A percentile compares a stretch with the other conserved stretches of the same genome.
These are phyloP conservation scores for Corymbia calophylla DNA, from an alignment of 441 rosid genomes.

Conservation along the genomic window DNA sequence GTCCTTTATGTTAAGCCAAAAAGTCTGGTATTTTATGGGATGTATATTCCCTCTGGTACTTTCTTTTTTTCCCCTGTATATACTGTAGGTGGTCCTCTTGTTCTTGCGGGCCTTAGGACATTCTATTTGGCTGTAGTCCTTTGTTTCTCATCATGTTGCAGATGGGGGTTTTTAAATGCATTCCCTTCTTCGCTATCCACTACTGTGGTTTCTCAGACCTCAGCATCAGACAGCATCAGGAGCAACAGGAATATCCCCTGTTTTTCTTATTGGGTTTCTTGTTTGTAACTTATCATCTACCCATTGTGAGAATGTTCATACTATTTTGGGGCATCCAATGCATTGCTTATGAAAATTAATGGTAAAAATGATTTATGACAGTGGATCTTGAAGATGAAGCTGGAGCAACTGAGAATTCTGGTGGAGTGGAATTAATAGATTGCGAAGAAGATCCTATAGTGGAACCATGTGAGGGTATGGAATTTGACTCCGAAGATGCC, in stretches of 20 bases:
- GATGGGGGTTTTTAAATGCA: not conserved
- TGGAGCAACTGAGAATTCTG: slow-evolving; percentile 31
- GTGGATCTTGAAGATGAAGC: slow-evolving; percentile 49
- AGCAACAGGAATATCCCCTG: not conserved
- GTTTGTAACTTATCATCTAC: not conserved
- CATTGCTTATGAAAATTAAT: not conserved
- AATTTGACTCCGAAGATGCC: slow-evolving; percentile 24
- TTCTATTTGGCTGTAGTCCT: not conserved
- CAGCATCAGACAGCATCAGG: not conserved
- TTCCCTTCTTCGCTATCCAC: not conserved
- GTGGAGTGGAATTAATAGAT: slow-evolving; percentile 18
- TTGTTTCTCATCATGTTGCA: not conserved
- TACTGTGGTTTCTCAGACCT: not conserved
- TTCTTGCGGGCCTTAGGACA: not conserved
- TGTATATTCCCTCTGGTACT: not conserved
- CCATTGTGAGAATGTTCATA: not conserved
- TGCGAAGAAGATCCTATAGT: slow-evolving; percentile 21
- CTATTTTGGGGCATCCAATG: not conserved
- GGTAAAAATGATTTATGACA: slow-evolving; percentile 1
- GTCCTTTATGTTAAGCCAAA: not conserved
- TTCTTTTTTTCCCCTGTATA: too few species aligned
- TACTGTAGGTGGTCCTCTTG: too few species aligned
- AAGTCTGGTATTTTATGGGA: not conserved
- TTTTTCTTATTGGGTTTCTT: not conserved
- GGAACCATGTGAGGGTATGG: slow-evolving; percentile 40